Conservation (phyloP, 257 asterid genomes). For the Solanum paucissectum region DNA sequence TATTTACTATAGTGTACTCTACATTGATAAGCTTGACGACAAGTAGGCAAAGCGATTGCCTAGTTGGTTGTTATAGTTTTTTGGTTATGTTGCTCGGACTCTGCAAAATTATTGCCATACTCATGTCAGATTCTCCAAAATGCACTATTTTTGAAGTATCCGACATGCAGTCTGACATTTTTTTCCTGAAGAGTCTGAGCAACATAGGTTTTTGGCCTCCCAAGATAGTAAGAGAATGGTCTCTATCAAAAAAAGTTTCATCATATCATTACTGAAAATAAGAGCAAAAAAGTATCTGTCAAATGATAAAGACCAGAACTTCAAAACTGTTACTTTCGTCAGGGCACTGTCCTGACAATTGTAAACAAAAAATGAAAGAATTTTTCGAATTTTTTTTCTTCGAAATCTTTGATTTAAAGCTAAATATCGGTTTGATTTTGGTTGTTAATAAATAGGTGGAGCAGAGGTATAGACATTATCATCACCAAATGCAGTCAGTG, state of each 20-base stretch:
- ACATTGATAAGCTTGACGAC: neutral
- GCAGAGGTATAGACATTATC: conserved; percentile 90
- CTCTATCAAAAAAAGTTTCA: conserved; percentile 12
- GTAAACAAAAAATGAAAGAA: neutral
- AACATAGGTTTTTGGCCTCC: conserved; percentile 5
- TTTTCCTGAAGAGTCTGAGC: neutral
- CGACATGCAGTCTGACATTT: neutral
- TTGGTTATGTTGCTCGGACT: neutral
- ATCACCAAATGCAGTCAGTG: conserved; percentile 86
- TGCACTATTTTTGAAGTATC: neutral
- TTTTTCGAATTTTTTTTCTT: too few relatives aligned
- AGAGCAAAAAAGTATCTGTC: conserved; percentile 10
- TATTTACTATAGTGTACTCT: neutral
- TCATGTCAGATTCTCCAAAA: neutral
- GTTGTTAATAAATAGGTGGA: conserved; percentile 47
- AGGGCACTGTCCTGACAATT: neutral
- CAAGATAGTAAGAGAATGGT: neutral
- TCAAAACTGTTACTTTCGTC: neutral
- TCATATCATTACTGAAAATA: conserved; percentile 4
- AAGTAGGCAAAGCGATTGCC: too few relatives aligned
- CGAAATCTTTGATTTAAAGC: neutral
- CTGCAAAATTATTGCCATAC: neutral
- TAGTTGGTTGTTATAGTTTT: too few relatives aligned
- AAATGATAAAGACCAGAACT: conserved; percentile 11
- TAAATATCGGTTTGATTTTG: neutral